Evolutionary conservation across 768 basidiomycete genomes (phyloP), one percentile per base, ranked within the genome.

Genomic region (Phaeotremella skinneri): DNA sequence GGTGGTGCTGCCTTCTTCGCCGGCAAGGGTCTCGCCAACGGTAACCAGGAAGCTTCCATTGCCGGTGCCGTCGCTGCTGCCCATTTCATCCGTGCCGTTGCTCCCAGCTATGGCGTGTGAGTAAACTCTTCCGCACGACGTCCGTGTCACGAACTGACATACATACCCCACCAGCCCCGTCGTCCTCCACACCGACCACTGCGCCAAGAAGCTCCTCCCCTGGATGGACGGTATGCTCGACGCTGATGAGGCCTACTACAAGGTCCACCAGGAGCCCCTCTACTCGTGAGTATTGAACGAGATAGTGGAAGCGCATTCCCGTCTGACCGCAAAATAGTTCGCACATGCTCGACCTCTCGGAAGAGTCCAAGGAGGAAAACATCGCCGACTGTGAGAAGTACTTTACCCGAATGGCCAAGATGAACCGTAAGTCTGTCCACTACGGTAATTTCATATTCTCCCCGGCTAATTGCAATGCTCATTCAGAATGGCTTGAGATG

Each of bases 181-280:
- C 73, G 84, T 99, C 57, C 82, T 99, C 72, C 94, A 99, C 86
- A 88, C 90, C 61, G 96, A 99, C 79, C 96, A 99, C 82, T 99
- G 96, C 76, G 96, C 96, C 14, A 81, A 94, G 72, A 98, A 99
- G 79, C 89, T 98, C 64, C 85, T 99, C 56, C 93, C 88, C 3
- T 99, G 96, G 96, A 93, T 97, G 79, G 96, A 99, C 78, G 94
- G 79, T 59, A 97, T 99, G 96, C 90, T 98, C 76, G 88, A 85
- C 50, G 94, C 93, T 53, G 87, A 99, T 72, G 89, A 96, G 80
- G 88, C 83, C 20, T 92, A 94, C 82, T 96, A 82, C 84, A 91
- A 89, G 79, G 80, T 85, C 66, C 87, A 98, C 81, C 83, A 85
- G 58, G 90, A 89, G 73, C 75, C 78, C 55, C 71, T 78, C 50